These are phyloP conservation scores for Anisodus tanguticus DNA, from an alignment of 257 asterid species.

Conservation along the genomic window DNA sequence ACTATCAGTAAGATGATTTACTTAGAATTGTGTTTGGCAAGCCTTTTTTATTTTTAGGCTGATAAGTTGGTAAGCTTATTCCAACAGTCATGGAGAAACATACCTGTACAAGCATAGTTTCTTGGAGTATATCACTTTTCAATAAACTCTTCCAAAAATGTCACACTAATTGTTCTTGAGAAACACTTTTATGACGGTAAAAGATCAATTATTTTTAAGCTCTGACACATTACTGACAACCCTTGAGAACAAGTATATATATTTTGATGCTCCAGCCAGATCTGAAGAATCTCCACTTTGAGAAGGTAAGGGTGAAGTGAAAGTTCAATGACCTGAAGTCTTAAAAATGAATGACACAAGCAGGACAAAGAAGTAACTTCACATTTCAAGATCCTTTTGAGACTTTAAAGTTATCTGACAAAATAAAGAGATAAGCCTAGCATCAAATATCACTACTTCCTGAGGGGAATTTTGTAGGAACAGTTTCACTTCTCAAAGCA, in stretches of 20 bases:
- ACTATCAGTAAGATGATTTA: not conserved
- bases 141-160: not conserved
- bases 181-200: not conserved
- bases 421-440: not conserved
- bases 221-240: too few species aligned
- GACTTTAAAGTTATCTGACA: not conserved
- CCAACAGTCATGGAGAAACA: conserved; percentile 15
- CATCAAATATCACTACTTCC: not conserved
- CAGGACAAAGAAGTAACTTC: not conserved
- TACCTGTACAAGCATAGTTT: not conserved
- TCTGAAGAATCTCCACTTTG: conserved; percentile 22
- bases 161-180: not conserved
- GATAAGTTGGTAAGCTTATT: not conserved
- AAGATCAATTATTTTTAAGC: not conserved
- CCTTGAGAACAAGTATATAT: not conserved
- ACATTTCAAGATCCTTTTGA: not conserved
- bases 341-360: conserved; percentile 22
- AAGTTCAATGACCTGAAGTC: not conserved
- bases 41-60: not conserved
- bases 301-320: conserved; percentile 25
- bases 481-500: not conserved
- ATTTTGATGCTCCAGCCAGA: conserved; percentile 12
- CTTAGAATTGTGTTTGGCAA: not conserved
- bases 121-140: conserved; percentile 8
- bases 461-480: not conserved